A percentile compares a stretch with the other conserved stretches of the same genome.
Conservation (phyloP, 495 filamentous ascomycete species). For the Neurospora cerealis region DNA sequence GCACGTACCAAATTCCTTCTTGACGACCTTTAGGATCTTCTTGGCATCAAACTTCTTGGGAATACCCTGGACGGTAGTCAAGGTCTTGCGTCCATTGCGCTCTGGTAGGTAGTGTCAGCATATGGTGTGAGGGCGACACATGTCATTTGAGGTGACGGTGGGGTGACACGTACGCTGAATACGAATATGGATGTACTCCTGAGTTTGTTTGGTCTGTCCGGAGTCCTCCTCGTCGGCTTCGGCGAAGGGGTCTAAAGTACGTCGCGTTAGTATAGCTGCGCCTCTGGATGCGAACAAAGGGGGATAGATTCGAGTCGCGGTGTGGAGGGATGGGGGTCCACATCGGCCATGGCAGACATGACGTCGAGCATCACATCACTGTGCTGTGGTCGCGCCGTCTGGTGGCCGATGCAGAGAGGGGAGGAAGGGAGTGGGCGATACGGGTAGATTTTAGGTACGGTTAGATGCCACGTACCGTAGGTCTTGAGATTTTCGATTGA, state of each 20-base stretch:
- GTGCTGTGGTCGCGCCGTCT: background rate
- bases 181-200: slow-evolving; percentile 99
- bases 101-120: slow-evolving; percentile 41
- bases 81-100: slow-evolving; percentile 99
- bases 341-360: background rate
- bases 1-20: slow-evolving; percentile 93
- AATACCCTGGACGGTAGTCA: slow-evolving; percentile 98
- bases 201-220: slow-evolving; percentile 77
- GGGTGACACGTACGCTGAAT: slow-evolving; percentile 78
- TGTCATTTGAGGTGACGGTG: background rate
- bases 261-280: slow-evolving; percentile 9
- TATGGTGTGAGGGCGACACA: slow-evolving; percentile 5
- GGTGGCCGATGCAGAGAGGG: background rate
- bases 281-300: background rate
- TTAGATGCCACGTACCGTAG: slow-evolving; percentile 66
- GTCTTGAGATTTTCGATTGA: slow-evolving; percentile 99
- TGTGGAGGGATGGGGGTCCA: background rate
- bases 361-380: background rate
- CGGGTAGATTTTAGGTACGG: slow-evolving; percentile 16
- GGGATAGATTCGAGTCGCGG: background rate
- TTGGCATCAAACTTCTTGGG: slow-evolving; percentile 98
- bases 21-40: slow-evolving; percentile 99
- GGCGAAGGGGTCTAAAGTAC: slow-evolving; percentile 89
- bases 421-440: background rate
- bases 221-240: slow-evolving; percentile 99